Base-by-base conservation (phyloP, 176 grass and related monocot species). In the Triticum turgidum region DNA sequence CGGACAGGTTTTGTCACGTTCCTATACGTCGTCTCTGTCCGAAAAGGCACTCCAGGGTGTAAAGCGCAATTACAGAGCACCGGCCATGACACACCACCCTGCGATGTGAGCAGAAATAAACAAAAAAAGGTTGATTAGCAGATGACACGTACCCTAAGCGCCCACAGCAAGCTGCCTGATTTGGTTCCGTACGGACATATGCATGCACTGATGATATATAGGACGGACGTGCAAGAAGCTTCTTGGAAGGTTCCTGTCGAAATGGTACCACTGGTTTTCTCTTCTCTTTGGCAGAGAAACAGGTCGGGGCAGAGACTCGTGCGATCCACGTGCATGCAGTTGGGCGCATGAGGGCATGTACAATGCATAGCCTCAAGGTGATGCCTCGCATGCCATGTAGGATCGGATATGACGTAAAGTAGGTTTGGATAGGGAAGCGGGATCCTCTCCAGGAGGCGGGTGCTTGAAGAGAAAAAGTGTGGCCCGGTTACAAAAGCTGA, bases 201-300 rank as follows among this genome's bases (percentile, higher is more conserved):
- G 51, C 51, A 54, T 54, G 17, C 58, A 49, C 54, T 3, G 20
- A 17, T n/a, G 45, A n/a, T 32, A 32, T 32, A 32, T 64, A 67
- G 1, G 17, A 25, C 29, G 68, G 68, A 15, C n/a, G 14, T 44
- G 6, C 1, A 9, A n/a, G 85, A 91, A 88, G 86, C 82, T 81
- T 85, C 89, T 17, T 37, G 37, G 76, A 54, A 87, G 85, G 76
- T 84, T 91, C 86, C 12, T 27, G 15, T 39, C 89, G 33, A 63
- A 80, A 20, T 56, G 6, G 1, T 7, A 56, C 1, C 5, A 2
- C 13, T 73, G 73, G 38, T 47, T 69, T 49, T 34, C 0, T 64
- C 0, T 21, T 3, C 37, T 63, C 30, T 44, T 42, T 1, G 14
- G 51, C 54, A 21, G 54, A 3, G 44, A 45, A 45, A 45, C 3